Percentiles rank a stretch among this genome's conserved stretches.
Evolutionary conservation across 2,329 filamentous ascomycete species (phyloP).

Genomic region (Pseudogymnoascus sp.): DNA sequence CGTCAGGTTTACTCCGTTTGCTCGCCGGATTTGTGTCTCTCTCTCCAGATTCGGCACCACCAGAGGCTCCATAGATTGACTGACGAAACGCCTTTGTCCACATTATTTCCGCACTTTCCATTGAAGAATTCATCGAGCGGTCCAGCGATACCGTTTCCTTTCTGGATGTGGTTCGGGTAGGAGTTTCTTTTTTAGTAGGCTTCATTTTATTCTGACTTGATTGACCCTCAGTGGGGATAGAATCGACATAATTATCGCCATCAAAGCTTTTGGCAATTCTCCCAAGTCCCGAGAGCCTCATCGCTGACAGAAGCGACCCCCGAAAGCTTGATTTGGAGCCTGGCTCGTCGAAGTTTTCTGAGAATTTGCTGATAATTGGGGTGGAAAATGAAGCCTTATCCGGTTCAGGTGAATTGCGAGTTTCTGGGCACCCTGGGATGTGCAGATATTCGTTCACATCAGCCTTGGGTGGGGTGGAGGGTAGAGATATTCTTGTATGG

Average conservation of each 20-base stretch:
- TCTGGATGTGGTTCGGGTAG: neutral
- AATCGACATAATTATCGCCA: neutral
- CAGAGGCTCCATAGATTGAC: neutral
- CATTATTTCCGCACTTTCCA: neutral
- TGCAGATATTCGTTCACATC: neutral
- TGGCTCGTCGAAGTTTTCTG: neutral
- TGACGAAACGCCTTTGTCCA: neutral
- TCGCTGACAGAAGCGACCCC: neutral
- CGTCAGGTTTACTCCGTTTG: neutral
- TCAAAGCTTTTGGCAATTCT: neutral
- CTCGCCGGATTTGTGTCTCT: neutral
- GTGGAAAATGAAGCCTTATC: neutral
- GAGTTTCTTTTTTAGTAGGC: neutral
- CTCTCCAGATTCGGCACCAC: neutral
- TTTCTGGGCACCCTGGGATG: neutral
- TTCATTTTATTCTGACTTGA: neutral
- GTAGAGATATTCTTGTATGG: neutral
- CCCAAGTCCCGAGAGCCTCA: neutral
- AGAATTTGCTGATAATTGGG: neutral
- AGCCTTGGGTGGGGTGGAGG: neutral
- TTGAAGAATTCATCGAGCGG: neutral
- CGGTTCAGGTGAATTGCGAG: neutral
- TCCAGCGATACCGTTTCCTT: neutral
- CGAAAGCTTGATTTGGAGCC: neutral
- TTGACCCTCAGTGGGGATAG: neutral